A percentile compares a stretch with the other conserved stretches of the same genome.
These are phyloP conservation scores for Selaginella tamariscina DNA, from an alignment of 75 land plant genomes.

Conservation along the genomic window DNA sequence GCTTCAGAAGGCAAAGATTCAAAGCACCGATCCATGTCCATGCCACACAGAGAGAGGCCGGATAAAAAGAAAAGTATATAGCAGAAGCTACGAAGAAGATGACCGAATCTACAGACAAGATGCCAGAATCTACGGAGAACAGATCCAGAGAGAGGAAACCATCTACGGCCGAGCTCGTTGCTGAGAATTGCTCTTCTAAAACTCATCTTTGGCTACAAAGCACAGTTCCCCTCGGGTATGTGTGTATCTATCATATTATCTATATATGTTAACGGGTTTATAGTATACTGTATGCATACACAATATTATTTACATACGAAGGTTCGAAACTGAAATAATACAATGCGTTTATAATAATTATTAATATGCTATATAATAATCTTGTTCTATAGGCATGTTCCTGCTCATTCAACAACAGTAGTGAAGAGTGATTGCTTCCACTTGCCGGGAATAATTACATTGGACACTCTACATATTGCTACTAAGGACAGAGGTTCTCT, in stretches of 20 bases:
- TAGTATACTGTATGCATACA: neutral
- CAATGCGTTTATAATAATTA: neutral
- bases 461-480: conserved; percentile 82
- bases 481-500: conserved; percentile 74
- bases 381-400: conserved; percentile 52
- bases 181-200: conserved; percentile 49
- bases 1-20: neutral
- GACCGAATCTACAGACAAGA: too few species aligned
- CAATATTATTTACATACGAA: too few species aligned
- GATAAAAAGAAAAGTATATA: neutral
- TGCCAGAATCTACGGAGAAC: neutral
- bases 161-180: conserved; percentile 47
- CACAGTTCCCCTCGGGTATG: conserved; percentile 90
- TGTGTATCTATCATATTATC: neutral
- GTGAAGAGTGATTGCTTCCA: conserved; percentile 89
- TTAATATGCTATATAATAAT: neutral
- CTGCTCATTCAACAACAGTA: conserved; percentile 76
- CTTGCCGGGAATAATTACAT: conserved; percentile 92
- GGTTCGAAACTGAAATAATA: neutral
- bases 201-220: conserved; percentile 98
- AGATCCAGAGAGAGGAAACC: conserved; percentile 35
- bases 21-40: neutral
- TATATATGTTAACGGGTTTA: neutral
- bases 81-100: neutral
- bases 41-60: neutral